A percentile compares a stretch with the other conserved stretches of the same genome.
These are phyloP conservation scores for Hysterium pulicare DNA, from an alignment of 2,329 filamentous ascomycete genomes.

Conservation along the genomic window DNA sequence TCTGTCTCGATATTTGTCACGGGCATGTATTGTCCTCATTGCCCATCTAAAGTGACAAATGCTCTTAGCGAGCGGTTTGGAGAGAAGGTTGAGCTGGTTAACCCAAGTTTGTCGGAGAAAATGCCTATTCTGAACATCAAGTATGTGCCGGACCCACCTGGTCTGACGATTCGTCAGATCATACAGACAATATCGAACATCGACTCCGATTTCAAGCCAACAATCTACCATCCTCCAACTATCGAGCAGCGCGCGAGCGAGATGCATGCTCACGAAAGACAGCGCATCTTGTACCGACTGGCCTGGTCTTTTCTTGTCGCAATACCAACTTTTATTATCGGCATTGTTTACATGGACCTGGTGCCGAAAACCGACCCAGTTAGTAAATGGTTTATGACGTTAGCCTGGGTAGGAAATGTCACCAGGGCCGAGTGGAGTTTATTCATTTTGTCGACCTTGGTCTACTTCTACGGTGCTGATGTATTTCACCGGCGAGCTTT, in stretches of 20 bases:
- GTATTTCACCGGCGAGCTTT: conserved; percentile 76
- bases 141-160: conserved; percentile 66
- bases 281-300: conserved; percentile 66
- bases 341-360: conserved; percentile 87
- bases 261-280: conserved; percentile 69
- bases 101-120: conserved; percentile 54
- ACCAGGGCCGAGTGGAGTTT: conserved; percentile 75
- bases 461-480: conserved; percentile 84
- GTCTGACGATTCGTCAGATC: conserved; percentile 73
- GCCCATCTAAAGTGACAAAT: conserved; percentile 49
- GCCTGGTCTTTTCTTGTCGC: conserved; percentile 65
- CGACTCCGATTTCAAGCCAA: conserved; percentile 64
- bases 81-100: conserved; percentile 50
- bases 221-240: conserved; percentile 74
- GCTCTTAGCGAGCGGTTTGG: conserved; percentile 52
- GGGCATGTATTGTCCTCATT: conserved; percentile 48
- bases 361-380: conserved; percentile 58
- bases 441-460: conserved; percentile 76
- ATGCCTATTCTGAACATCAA: conserved; percentile 64
- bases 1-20: conserved; percentile 35
- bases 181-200: conserved; percentile 63
- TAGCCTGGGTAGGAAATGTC: conserved; percentile 66
- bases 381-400: conserved; percentile 65
- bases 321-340: conserved; percentile 81
- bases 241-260: conserved; percentile 75